These are phyloP conservation scores for Sideroxylon spinosum DNA, from an alignment of 179 eudicot genomes.

Conservation along the genomic window DNA sequence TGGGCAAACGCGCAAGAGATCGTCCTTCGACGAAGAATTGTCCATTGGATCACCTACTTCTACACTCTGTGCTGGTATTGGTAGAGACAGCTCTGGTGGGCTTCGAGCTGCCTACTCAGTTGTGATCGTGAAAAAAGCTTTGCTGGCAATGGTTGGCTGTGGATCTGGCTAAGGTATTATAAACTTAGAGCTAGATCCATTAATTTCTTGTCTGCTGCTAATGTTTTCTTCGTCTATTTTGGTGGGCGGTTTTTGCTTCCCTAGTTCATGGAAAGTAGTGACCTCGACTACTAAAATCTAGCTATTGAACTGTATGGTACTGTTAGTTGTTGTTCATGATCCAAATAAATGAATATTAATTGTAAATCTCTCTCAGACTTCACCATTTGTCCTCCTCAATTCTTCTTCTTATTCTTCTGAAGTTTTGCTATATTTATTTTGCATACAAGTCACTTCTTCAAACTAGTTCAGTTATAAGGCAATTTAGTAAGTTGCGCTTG, in stretches of 20 bases:
- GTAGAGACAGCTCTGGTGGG: not conserved
- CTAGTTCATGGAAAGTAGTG: slow-evolving; percentile 11
- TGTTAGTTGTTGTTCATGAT: not conserved
- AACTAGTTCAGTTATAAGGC: not conserved
- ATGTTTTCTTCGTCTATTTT: not conserved
- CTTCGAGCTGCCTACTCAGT: slow-evolving; percentile 23
- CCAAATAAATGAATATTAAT: not conserved
- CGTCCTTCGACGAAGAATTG: slow-evolving; percentile 23
- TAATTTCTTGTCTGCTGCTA: not conserved
- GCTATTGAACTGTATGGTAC: slow-evolving; percentile 3
- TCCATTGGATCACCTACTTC: slow-evolving; percentile 23
- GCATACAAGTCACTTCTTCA: not conserved
- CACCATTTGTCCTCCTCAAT: not conserved
- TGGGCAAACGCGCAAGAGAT: slow-evolving; percentile 20
- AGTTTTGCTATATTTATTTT: not conserved
- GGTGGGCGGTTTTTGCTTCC: not conserved
- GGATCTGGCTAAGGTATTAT: slow-evolving; percentile 20
- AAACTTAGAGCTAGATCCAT: not conserved
- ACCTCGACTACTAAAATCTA: slow-evolving; percentile 13
- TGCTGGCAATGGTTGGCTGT: slow-evolving; percentile 36
- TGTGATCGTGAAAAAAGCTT: slow-evolving; percentile 36
- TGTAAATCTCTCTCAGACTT: not conserved
- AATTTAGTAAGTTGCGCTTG: too few relatives aligned
- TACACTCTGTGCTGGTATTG: slow-evolving; percentile 34
- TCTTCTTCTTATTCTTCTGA: not conserved